Evolutionary conservation across 768 basidiomycete species (phyloP), one percentile per base, ranked within the genome.

Genomic region (Daedaleopsis sinensis): DNA sequence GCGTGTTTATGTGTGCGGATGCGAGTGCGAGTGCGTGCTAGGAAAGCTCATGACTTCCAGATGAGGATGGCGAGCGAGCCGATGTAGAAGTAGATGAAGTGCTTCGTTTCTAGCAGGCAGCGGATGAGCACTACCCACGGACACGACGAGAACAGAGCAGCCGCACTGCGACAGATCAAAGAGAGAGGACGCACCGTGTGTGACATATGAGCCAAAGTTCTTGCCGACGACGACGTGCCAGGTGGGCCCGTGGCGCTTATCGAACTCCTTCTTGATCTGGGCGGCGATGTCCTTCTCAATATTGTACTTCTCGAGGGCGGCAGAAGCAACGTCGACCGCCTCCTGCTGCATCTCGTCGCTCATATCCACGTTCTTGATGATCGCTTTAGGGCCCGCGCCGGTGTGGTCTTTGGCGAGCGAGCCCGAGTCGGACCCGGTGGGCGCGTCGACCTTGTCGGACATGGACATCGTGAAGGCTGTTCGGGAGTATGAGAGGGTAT

Each of bases 211-310:
- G 53, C 96, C 96, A 85, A 96, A 98, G 80, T 98, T 97, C 83
- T 96, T 98, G 63, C 96, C 96, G 53, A 96, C 96, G 66, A 98
- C 95, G 74, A 95, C 94, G 74, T 98, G 96, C 96, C 96, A 98
- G 68, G 96, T 97, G 59, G 93, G 87, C 27, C 94, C 93, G 68
- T 94, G 89, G 76, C 90, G 81, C 77, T 88, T 83, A 82, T 98
- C 96, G 74, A 96, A 94, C 80, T 97, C 94, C 77, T 95, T 95
- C 85, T 98, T 98, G 85, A 98, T 92, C 76, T 92, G 89, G 43
- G 96, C 94, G 18, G 96, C 96, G 72, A 98, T 94, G 76, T 98
- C 96, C 78, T 97, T 98, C 82, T 98, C 96, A 80, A 97, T 90
- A 76, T 84, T 89, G 80, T 88, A 93, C 75, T 93, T 91, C 68